Conservation (phyloP, 169 alveolate species). For the Plasmodium ovale region DNA sequence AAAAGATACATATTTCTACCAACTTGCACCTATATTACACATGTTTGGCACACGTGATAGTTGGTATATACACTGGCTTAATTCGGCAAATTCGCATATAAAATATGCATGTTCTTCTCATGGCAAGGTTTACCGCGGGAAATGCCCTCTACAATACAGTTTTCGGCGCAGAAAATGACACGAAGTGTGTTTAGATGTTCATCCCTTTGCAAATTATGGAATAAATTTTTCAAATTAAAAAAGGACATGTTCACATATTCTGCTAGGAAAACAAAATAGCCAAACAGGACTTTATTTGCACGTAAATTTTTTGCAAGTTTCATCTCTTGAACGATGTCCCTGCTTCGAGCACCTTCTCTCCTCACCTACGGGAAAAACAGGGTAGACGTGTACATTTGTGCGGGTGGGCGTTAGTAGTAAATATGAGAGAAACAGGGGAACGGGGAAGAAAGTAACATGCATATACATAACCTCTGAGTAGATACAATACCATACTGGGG, state of each 20-base stretch:
- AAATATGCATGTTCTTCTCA: too few species aligned
- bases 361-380: not conserved
- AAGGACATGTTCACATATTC: conserved; percentile 36
- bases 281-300: conserved; percentile 6
- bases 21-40: too few species aligned
- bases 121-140: conserved; percentile 15
- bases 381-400: not conserved
- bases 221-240: conserved; percentile 48
- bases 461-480: too few species aligned
- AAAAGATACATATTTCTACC: not conserved
- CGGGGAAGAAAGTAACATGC: too few species aligned
- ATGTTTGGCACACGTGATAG: not conserved
- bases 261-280: conserved; percentile 33
- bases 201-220: conserved; percentile 20
- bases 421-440: too few species aligned
- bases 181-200: not conserved
- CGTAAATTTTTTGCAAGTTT: not conserved
- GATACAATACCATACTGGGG: too few species aligned
- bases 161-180: conserved; percentile 14
- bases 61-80: not conserved
- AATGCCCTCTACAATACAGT: not conserved
- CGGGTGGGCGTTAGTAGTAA: too few species aligned
- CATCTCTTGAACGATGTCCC: conserved; percentile 15
- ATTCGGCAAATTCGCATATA: too few species aligned
- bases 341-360: not conserved